Conservation (phyloP, 345 rosid genomes). For the Citropsis articulata region DNA sequence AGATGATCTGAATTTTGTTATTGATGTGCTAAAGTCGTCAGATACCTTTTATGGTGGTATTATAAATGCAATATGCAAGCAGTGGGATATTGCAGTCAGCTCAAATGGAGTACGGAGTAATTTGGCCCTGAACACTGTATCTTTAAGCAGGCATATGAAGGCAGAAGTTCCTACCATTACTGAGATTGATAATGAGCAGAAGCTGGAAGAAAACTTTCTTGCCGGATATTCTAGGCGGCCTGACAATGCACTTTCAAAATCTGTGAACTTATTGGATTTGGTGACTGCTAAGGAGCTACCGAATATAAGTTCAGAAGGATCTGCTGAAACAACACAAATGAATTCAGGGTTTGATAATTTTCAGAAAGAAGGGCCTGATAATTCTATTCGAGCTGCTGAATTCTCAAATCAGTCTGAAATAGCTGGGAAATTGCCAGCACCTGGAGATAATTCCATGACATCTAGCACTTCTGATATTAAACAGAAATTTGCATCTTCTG, state of each 20-base stretch:
- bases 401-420: slow-evolving; percentile 29
- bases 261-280: slow-evolving; percentile 31
- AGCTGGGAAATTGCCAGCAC: slow-evolving; percentile 14
- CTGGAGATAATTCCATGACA: slow-evolving; percentile 28
- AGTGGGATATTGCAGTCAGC: slow-evolving; percentile 51
- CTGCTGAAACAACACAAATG: slow-evolving; percentile 55
- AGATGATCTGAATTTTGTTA: slow-evolving; percentile 52
- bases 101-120: slow-evolving; percentile 34
- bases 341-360: slow-evolving; percentile 38
- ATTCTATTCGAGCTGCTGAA: slow-evolving; percentile 19
- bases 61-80: slow-evolving; percentile 55
- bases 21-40: slow-evolving; percentile 68
- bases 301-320: slow-evolving; percentile 52
- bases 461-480: slow-evolving; percentile 35
- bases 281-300: slow-evolving; percentile 35
- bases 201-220: slow-evolving; percentile 34
- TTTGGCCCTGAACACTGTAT: slow-evolving; percentile 34
- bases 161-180: slow-evolving; percentile 31
- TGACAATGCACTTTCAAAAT: slow-evolving; percentile 24
- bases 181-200: slow-evolving; percentile 33
- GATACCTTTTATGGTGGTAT: slow-evolving; percentile 44
- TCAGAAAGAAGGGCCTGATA: slow-evolving; percentile 32
- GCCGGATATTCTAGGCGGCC: slow-evolving; percentile 37
- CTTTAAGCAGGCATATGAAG: slow-evolving; percentile 27
- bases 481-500: slow-evolving; percentile 34